Conservation (phyloP, 2,329 filamentous ascomycete genomes). For the Hyphodiscus sp. region DNA sequence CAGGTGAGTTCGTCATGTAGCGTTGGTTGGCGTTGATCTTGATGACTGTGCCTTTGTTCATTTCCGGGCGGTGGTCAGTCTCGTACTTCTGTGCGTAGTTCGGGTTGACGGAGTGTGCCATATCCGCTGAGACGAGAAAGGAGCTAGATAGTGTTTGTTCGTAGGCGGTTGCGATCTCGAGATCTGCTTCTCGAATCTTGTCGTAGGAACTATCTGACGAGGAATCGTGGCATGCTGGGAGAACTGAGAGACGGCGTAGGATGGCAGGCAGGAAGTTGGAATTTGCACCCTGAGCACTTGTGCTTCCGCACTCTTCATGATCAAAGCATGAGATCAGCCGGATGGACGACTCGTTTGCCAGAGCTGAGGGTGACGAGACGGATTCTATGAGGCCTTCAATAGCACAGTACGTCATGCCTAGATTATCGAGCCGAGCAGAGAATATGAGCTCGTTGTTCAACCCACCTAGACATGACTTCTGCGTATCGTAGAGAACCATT, state of each 20-base stretch:
- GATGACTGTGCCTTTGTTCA: constrained; percentile 95
- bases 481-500: constrained; percentile 93
- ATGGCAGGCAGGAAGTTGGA: constrained; percentile 87
- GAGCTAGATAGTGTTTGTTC: constrained; percentile 89
- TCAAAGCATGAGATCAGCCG: constrained; percentile 94
- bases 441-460: constrained; percentile 93
- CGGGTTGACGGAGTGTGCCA: constrained; percentile 94
- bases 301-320: constrained; percentile 94
- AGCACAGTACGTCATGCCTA: constrained; percentile 93
- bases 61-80: constrained; percentile 79
- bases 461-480: constrained; percentile 82
- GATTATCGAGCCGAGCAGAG: constrained; percentile 90
- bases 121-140: constrained; percentile 93
- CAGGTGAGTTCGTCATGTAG: constrained; percentile 93
- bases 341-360: constrained; percentile 74
- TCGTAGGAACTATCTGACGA: constrained; percentile 61
- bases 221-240: constrained; percentile 50
- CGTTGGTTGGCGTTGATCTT: constrained; percentile 98
- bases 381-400: constrained; percentile 81
- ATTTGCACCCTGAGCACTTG: constrained; percentile 86
- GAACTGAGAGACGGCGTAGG: constrained; percentile 75
- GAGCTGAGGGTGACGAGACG: constrained; percentile 52
- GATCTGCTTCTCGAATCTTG: constrained; percentile 45
- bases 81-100: constrained; percentile 95
- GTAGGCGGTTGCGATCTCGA: constrained; percentile 70